These are phyloP conservation scores for Phytophthora megakarya DNA, from an alignment of 352 stramenopile genomes.

Conservation along the genomic window DNA sequence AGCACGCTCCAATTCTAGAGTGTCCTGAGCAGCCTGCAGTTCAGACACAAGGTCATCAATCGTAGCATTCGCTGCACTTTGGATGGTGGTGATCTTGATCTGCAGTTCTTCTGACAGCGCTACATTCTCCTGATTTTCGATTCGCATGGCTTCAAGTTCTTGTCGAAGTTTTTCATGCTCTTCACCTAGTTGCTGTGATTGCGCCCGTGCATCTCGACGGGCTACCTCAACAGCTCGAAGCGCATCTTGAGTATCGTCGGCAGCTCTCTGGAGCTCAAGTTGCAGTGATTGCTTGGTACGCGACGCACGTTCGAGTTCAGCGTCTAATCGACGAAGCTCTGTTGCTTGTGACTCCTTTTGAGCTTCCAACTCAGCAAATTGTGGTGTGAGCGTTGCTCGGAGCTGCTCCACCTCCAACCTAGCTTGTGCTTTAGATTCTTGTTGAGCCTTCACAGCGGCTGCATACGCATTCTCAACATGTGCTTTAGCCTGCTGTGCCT, in stretches of 20 bases:
- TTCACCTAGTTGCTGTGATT: conserved; percentile 45
- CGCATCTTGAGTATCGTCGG: conserved; percentile 61
- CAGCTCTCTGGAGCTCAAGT: conserved; percentile 55
- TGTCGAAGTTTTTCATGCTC: conserved; percentile 51
- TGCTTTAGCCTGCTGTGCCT: conserved; percentile 30
- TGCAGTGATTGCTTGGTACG: conserved; percentile 58
- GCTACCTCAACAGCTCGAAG: conserved; percentile 68
- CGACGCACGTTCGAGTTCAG: conserved; percentile 50
- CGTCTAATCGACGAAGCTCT: conserved; percentile 51
- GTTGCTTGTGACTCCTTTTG: conserved; percentile 32
- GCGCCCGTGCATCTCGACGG: conserved; percentile 51
- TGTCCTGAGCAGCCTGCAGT: conserved; percentile 62
- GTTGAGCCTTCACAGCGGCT: conserved; percentile 25
- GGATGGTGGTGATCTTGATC: conserved; percentile 68
- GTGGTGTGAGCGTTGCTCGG: conserved; percentile 29
- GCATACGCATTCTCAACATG: conserved; percentile 20
- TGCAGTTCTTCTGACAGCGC: conserved; percentile 64
- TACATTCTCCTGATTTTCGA: conserved; percentile 46
- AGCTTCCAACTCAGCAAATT: conserved; percentile 34
- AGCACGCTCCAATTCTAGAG: conserved; percentile 55
- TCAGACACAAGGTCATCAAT: conserved; percentile 77
- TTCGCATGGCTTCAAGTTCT: conserved; percentile 52
- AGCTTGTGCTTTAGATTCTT: conserved; percentile 26
- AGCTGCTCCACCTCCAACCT: conserved; percentile 32
- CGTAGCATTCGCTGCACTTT: conserved; percentile 76